Base-by-base conservation (phyloP, 257 asterid genomes). In the Gardenia jasminoides region DNA sequence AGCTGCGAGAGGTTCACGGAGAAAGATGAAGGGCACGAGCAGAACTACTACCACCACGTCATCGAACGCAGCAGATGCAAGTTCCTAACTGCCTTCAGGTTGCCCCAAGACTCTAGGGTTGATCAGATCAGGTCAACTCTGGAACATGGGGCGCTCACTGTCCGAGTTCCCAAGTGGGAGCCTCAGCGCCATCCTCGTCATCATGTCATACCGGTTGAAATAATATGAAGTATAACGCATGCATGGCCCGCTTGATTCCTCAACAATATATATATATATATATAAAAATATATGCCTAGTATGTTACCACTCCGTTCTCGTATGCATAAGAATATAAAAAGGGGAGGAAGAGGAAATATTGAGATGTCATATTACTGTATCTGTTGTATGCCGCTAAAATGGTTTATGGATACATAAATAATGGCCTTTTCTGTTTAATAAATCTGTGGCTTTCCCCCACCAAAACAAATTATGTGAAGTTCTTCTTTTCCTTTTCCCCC, bases 81-180 rank as follows among this genome's bases (percentile, higher is more conserved):
- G 75, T 79, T 72, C 74, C 3, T 79, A 43, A 79, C 82, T 13
- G 73, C 74, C 30, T 13, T 79, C 31, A 19, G 22, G 67, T 48
- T 79, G 43, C 82, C 82, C 7, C 61, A 73, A 20, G 61, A 79
- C 73, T 72, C 78, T 6, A 64, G 46, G 47, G 33, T 33, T 72
- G 78, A 79, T 50, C 82, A 47, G 8, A 39, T 79, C 20, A 59
- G 56, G 71, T 46, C 72, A 2, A 58, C 66, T 1, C 33, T 67
- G 59, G 82, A 79, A 48, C 50, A 64, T 50, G 82, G 82, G 44
- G 82, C 54, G 41, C 78, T 79, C 11, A 73, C 56, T 66, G 44
- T 80, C 10, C 50, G 24, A 6, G 41, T 80, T 69, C 83, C 79
- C 33, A 79, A 52, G 82, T 70, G 73, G 76, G 33, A 30, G 47